Conservation (phyloP, 148 eudicot genomes). For the Rhododendron henanense region DNA sequence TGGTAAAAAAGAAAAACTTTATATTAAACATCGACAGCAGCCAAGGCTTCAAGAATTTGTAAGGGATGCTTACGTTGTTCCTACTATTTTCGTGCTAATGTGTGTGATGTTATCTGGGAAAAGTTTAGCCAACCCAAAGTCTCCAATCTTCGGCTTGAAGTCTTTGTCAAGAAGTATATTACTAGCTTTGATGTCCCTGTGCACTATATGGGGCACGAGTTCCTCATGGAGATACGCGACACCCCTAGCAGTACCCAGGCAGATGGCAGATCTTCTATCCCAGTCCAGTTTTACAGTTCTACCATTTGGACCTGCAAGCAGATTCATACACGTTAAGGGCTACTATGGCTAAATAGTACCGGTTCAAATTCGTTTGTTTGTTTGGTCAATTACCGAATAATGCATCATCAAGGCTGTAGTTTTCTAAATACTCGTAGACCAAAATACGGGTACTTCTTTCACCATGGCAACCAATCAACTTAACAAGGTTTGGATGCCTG, state of each 20-base stretch:
- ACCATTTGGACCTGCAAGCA: conserved; percentile 42
- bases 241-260: conserved; percentile 72
- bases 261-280: conserved; percentile 61
- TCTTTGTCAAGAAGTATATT: conserved; percentile 74
- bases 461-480: conserved; percentile 69
- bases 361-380: not conserved
- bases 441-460: conserved; percentile 61
- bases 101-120: conserved; percentile 84
- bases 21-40: not conserved
- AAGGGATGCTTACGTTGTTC: conserved; percentile 64
- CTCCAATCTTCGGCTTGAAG: conserved; percentile 75
- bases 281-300: conserved; percentile 52
- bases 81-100: conserved; percentile 79
- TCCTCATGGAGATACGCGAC: conserved; percentile 84
- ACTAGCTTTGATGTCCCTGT: conserved; percentile 90
- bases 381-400: conserved; percentile 48
- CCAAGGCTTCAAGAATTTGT: not conserved
- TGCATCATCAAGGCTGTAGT: conserved; percentile 74
- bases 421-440: conserved; percentile 75
- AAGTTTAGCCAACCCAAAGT: conserved; percentile 89
- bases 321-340: not conserved
- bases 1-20: not conserved
- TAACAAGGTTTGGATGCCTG: conserved; percentile 73
- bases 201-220: conserved; percentile 79
- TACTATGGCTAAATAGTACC: not conserved